These are phyloP conservation scores for Saccharomycopsis schoenii DNA, from an alignment of 805 yeast genomes.

Conservation along the genomic window DNA sequence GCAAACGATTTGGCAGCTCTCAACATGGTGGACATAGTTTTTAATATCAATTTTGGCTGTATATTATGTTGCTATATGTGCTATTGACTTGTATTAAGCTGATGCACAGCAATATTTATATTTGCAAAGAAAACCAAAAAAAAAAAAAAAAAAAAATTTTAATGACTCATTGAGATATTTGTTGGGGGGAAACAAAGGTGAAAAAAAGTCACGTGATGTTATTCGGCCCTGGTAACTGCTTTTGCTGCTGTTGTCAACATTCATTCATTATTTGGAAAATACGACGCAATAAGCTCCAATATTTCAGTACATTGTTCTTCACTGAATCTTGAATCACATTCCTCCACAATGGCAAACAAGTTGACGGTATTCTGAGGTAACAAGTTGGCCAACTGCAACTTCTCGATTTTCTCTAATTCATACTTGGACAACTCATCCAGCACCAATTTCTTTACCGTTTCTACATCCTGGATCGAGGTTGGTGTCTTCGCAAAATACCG, in stretches of 20 bases:
- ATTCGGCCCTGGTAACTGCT: background rate
- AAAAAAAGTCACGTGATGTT: no score
- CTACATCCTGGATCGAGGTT: conserved; percentile 24
- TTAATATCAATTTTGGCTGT: background rate
- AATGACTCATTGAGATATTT: background rate
- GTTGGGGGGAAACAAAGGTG: no score
- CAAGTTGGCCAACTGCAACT: conserved; percentile 71
- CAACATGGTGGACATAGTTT: background rate
- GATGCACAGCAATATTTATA: background rate
- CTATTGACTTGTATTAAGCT: no score
- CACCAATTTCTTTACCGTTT: conserved; percentile 14
- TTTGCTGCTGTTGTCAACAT: background rate
- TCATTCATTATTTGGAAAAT: no score
- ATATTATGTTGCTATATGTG: background rate
- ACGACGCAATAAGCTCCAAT: conserved; percentile 37
- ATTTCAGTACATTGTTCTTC: conserved; percentile 56
- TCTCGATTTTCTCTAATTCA: conserved; percentile 70
- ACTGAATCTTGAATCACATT: conserved; percentile 79
- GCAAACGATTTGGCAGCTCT: background rate
- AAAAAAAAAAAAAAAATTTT: background rate
- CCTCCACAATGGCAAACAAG: conserved; percentile 75
- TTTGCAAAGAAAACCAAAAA: background rate
- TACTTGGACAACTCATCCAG: conserved; percentile 28
- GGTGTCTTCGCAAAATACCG: conserved; percentile 30
- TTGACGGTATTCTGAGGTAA: conserved; percentile 75